Evolutionary conservation across 352 stramenopile genomes (phyloP).

Genomic region (Globisporangium lucens): DNA sequence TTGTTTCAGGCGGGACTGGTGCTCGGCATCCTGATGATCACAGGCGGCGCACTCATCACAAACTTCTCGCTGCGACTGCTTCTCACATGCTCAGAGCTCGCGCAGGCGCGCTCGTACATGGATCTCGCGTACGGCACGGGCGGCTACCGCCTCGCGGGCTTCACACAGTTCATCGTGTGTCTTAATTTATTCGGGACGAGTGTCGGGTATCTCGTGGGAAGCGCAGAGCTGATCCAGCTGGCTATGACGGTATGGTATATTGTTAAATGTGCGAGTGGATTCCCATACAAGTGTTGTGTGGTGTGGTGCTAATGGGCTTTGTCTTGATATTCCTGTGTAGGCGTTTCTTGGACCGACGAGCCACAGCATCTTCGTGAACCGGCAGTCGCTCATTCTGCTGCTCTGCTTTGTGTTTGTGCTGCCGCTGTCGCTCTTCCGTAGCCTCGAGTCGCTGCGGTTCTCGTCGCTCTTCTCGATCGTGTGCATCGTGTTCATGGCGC

Average conservation of each 20-base stretch:
- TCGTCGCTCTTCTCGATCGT: slow-evolving; percentile 87
- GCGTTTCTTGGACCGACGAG: slow-evolving; percentile 42
- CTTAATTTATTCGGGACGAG: slow-evolving; percentile 88
- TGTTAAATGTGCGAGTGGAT: neutral
- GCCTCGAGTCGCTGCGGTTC: slow-evolving; percentile 79
- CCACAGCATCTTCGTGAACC: slow-evolving; percentile 55
- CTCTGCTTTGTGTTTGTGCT: slow-evolving; percentile 64
- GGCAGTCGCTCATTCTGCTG: slow-evolving; percentile 65
- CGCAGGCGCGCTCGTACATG: slow-evolving; percentile 80
- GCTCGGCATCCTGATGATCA: slow-evolving; percentile 69
- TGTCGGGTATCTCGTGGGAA: slow-evolving; percentile 81
- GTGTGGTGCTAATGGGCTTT: neutral
- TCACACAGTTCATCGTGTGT: slow-evolving; percentile 79
- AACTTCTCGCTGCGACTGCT: slow-evolving; percentile 83
- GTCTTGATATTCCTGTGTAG: slow-evolving; percentile 4
- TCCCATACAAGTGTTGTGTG: neutral
- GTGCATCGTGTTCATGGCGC: slow-evolving; percentile 86
- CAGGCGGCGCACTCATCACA: slow-evolving; percentile 57
- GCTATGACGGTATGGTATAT: slow-evolving; percentile 37
- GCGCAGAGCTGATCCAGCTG: slow-evolving; percentile 72
- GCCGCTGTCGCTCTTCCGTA: slow-evolving; percentile 78
- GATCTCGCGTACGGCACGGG: slow-evolving; percentile 66
- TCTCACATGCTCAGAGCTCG: slow-evolving; percentile 73
- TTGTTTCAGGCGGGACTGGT: slow-evolving; percentile 44
- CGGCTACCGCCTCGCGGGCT: slow-evolving; percentile 55